Conservation (phyloP, 176 grass and related monocot genomes). For the Rhynchospora pubera region DNA sequence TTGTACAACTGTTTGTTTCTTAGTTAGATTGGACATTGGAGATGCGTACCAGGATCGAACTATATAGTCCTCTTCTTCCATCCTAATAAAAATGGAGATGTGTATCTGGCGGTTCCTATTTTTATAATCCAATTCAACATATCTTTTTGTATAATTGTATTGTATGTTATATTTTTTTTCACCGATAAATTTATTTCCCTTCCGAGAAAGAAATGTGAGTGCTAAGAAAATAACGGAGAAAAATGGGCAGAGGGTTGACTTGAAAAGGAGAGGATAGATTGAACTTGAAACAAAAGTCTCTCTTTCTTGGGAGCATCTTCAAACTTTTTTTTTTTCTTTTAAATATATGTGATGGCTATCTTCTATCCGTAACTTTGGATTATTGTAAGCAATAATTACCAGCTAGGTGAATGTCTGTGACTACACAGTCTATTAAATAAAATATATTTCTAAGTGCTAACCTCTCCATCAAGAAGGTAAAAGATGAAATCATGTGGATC, state of each 20-base stretch:
- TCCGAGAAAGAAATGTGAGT: not conserved
- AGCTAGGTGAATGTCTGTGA: constrained; percentile 16
- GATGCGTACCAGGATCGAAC: not conserved
- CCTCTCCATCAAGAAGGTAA: not conserved
- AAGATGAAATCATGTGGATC: not conserved
- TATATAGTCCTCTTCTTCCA: not conserved
- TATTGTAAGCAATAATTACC: constrained; percentile 1
- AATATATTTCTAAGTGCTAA: not conserved
- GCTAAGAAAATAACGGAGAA: not conserved
- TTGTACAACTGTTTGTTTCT: constrained; percentile 8
- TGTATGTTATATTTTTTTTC: too few relatives aligned
- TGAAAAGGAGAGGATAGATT: constrained; percentile 15
- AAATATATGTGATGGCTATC: not conserved
- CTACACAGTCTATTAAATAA: not conserved
- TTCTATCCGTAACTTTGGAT: constrained; percentile 7
- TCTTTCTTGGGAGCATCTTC: constrained; percentile 19
- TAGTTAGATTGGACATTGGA: constrained; percentile 2
- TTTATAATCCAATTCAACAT: not conserved
- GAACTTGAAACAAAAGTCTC: constrained; percentile 23
- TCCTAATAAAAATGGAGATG: not conserved
- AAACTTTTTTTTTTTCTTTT: not conserved
- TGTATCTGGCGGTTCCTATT: not conserved
- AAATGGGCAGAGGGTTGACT: constrained; percentile 1
- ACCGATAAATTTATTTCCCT: too few relatives aligned
- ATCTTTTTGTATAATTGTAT: not conserved